Evolutionary conservation across 2,329 filamentous ascomycete genomes (phyloP), one percentile per base, ranked within the genome.

Genomic region (Trematosphaeria pertusa): DNA sequence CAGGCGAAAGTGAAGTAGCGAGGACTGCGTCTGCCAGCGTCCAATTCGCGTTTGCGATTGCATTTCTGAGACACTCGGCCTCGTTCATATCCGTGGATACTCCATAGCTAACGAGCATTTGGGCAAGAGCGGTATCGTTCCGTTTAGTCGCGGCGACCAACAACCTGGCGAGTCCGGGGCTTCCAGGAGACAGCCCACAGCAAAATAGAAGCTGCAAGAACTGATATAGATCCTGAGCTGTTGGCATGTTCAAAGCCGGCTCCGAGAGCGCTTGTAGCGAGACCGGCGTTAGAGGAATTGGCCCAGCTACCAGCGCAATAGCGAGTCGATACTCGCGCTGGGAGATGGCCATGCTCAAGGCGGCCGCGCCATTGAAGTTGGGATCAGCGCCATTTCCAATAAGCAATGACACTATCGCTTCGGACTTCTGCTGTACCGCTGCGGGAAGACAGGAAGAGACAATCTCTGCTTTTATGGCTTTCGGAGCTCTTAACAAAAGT

Each of bases 341-440:
- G 9, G 64, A 58, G 24, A 71, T 66, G 3, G 67, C 60, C 52
- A 59, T 65, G 10, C 63, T 63, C 2, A 70, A 42, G 37, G 67
- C 67, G 43, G 57, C 62, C 35, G 66, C 63, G 5, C 59, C 56
- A 30, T 70, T 59, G 47, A 66, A 70, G 44, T 71, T 71, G 10
- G 67, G 67, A 46, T 71, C 63, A 17, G 66, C 69, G 6, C 67
- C 67, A 44, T 70, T 63, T 6, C 56, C 52, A 30, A 69, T 56
- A 12, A 70, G 50, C n/a, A 70, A 47, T 8, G 66, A 69, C 21
- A 62, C 46, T 8, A 61, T 53, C 3, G 56, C 37, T 31, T 64
- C 61, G 4, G 64, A 68, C n/a, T 55, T 59, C 17, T 66, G 62
- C 40, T 69, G 64, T 4, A 69, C 64, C 18, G 67, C 67, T 28